Percentiles rank a stretch among this genome's conserved stretches.
phyloP scores from a whole-genome alignment of 768 basidiomycete genomes.

The Hypholoma fasciculare region DNA sequence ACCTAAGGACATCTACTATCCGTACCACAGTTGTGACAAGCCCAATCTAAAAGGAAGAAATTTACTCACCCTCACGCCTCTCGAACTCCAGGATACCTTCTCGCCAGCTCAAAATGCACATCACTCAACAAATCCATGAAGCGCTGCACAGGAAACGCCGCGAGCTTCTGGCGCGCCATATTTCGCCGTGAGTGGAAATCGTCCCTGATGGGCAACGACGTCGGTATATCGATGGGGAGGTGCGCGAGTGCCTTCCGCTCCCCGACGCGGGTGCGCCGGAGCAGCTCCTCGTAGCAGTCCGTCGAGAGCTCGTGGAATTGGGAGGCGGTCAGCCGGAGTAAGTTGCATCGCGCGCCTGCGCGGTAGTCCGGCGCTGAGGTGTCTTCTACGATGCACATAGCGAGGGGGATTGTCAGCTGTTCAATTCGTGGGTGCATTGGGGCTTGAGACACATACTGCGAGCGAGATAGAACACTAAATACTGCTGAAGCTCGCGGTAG shows the following conservation, averaged over 20 bases:
- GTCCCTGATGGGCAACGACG: neutral
- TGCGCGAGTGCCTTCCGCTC: neutral
- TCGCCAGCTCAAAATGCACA: slow-evolving; percentile 1
- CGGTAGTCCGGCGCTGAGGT: neutral
- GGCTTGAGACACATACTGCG: neutral
- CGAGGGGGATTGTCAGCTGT: neutral
- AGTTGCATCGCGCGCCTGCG: neutral
- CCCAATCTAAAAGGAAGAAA: neutral
- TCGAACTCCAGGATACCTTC: slow-evolving; percentile 2
- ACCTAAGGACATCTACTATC: too few relatives aligned
- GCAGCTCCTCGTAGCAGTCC: slow-evolving; percentile 7
- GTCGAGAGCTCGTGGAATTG: slow-evolving; percentile 3
- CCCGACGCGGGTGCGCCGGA: neutral
- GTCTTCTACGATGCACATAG: neutral
- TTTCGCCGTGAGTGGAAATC: slow-evolving; percentile 1
- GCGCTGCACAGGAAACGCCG: neutral
- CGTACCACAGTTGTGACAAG: neutral
- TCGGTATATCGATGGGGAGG: neutral
- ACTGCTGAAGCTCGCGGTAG: neutral
- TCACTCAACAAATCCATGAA: slow-evolving; percentile 1
- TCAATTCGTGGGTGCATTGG: too few relatives aligned
- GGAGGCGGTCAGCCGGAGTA: neutral
- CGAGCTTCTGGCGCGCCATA: neutral
- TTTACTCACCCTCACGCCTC: neutral
- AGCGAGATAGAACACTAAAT: neutral